Conservation (phyloP, 305 asterid genomes). For the Euphrasia arctica region DNA sequence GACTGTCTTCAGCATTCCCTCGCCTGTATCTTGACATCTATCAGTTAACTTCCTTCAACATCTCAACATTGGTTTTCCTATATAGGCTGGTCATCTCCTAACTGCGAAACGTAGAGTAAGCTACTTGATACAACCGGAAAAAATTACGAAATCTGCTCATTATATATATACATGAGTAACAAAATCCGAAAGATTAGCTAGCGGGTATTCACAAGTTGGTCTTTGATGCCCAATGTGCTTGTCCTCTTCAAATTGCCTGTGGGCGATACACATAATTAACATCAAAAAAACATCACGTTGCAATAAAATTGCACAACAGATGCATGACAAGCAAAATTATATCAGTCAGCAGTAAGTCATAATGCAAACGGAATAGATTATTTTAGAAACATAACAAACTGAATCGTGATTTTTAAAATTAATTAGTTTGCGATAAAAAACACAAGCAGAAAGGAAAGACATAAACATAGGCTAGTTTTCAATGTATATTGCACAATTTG, state of each 20-base stretch:
- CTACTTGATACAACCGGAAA: neutral
- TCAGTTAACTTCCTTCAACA: neutral
- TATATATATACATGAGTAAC: constrained; percentile 17
- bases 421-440: neutral
- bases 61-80: neutral
- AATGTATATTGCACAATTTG: neutral
- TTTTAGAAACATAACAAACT: neutral
- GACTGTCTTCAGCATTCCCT: neutral
- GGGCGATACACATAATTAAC: constrained; percentile 8
- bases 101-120: neutral
- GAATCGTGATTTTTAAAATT: neutral
- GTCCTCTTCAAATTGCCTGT: constrained; percentile 28
- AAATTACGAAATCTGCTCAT: constrained; percentile 19
- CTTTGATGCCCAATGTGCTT: constrained; percentile 5
- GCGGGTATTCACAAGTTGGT: constrained; percentile 27
- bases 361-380: neutral
- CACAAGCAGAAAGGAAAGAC: neutral
- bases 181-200: constrained; percentile 21
- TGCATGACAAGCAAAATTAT: neutral
- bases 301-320: constrained; percentile 1
- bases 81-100: neutral
- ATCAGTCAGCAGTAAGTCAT: neutral
- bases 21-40: neutral
- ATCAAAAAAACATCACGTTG: constrained; percentile 12
- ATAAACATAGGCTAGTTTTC: neutral